Evolutionary conservation across 176 grass and related monocot species (phyloP), one percentile per base, ranked within the genome.

Genomic region (Themeda triandra): DNA sequence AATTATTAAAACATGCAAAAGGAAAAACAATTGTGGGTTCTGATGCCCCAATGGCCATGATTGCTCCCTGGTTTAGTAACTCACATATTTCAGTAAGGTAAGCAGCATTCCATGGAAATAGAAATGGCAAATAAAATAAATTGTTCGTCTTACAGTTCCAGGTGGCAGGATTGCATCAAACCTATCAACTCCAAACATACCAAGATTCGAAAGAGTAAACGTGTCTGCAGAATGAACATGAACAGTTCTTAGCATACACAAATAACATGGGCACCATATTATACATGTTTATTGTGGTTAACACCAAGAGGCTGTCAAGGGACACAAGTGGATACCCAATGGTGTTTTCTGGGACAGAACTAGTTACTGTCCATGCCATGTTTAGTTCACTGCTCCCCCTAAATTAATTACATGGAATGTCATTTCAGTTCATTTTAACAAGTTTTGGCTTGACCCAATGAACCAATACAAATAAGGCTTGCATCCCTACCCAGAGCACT

Each of bases 121-220:
- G 17, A 72, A 87, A 33, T 54, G 60, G 25, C 8, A 13, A 67
- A 67, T 53, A 69, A 81, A 18, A 72, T 6, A 81, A 37, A 86
- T 73, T 63, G 2, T 67, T 80, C 48, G 56, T 86, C 93, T 96
- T 76, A 99, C 97, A 89, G 86, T 96, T 94, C 97, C 97, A 86
- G 93, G 97, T 63, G 93, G 93, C 51, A 99, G 89, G 88, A 96
- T 99, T 58, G 93, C 97, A 92, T 96, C 97, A 91, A 99, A 99
- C 79, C 93, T 91, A 70, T 99, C 93, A 75, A 96, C 97, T 89
- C 93, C 97, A 89, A 92, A 99, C 97, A 96, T 96, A 59, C 97
- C 97, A 8, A 99, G 93, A 77, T 96, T 96, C 36, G 97, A 99
- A 79, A 99, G 93, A 73, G 97, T 91, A 84, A 99, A 99, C 19